Evolutionary conservation across 441 rosid genomes (phyloP), one percentile per base, ranked within the genome.

Genomic region (Croton laevigatus): DNA sequence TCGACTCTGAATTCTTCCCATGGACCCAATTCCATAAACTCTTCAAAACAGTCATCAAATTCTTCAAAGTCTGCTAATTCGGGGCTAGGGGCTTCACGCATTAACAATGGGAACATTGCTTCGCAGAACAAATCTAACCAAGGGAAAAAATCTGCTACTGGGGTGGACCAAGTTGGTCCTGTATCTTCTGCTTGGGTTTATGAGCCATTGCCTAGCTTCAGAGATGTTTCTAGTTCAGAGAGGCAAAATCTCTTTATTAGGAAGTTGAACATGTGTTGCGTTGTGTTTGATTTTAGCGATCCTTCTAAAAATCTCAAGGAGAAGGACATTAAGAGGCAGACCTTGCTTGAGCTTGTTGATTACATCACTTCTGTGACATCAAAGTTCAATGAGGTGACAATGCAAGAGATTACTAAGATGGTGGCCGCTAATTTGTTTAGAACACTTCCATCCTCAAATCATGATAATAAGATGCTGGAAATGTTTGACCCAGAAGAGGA

Each of bases 251-350:
- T 92, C n/a, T 89, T 90, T 55, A 73, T 87, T 71, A 84, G 73
- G 84, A 92, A 90, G 80, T 65, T 92, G 86, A 83, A 61, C 65
- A 70, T 89, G 88, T 92, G 97, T 22, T 85, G 91, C 72, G 86
- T 84, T 60, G 78, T 87, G 59, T 92, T 90, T 66, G 94, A 87
- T 81, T 89, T 92, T 71, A 83, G 60, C 72, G 93, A 90, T 62
- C 88, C 88, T 0, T 71, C 86, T 0, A 90, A 90, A 89, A 87
- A 92, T 79, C 81, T 84, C 34, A 83, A 74, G 76, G 98, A 92
- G 84, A 92, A 92, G 77, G 98, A 92, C 59, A 74, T 89, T 36
- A 92, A 92, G 81, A 80, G 87, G 79, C 97, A 85, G 83, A 88
- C 90, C 52, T 78, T 92, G 73, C 79, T 86, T 8, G 97, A 92